A percentile compares a stretch with the other conserved stretches of the same genome.
Conservation (phyloP, 139 green algal genomes). For the Raphidocelis subcapitata region DNA sequence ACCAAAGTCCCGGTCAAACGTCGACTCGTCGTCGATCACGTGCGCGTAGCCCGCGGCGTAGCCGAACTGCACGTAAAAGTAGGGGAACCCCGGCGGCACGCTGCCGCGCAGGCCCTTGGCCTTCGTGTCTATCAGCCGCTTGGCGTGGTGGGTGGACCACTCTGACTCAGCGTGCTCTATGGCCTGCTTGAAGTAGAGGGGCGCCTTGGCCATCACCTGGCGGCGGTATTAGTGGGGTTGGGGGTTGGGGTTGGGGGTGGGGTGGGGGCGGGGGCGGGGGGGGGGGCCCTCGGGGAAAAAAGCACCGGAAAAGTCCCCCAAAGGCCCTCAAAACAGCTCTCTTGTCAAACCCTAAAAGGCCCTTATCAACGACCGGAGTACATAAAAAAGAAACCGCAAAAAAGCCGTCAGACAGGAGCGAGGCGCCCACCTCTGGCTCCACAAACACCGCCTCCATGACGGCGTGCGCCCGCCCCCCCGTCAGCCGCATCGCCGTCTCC, state of each 20-base stretch:
- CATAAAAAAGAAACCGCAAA: no score
- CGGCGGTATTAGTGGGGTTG: no score
- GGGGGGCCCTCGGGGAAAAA: no score
- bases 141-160: conserved; percentile 92
- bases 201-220: conserved; percentile 15
- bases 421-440: conserved; percentile 36
- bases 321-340: no score
- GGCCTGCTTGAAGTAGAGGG: conserved; percentile 73
- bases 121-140: conserved; percentile 92
- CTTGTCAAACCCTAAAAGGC: no score
- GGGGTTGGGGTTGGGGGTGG: no score
- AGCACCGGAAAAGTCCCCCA: no score
- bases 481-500: conserved; percentile 81
- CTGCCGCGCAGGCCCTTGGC: conserved; percentile 79
- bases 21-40: conserved; percentile 91
- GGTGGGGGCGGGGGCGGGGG: no score
- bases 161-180: conserved; percentile 90
- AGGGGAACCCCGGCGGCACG: conserved; percentile 95
- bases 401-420: no score
- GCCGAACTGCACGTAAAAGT: conserved; percentile 87
- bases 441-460: conserved; percentile 88
- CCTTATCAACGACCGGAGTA: no score
- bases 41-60: conserved; percentile 81
- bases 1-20: conserved; percentile 79
- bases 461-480: conserved; percentile 59